Base-by-base conservation (phyloP, 2,329 filamentous ascomycete genomes). In the Epicoccum sorghinum region DNA sequence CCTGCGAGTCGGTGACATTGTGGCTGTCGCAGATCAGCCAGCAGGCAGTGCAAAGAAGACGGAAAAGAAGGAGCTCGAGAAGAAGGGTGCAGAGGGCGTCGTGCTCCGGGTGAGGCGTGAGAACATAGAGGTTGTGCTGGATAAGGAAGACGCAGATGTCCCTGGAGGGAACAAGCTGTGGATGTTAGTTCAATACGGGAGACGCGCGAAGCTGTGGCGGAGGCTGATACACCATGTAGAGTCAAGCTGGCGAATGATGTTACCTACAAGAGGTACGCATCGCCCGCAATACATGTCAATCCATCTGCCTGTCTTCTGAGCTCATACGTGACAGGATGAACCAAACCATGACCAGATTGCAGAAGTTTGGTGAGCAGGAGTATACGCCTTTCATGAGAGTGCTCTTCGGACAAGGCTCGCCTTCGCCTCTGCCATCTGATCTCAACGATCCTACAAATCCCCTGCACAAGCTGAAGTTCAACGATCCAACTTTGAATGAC, bases 1-100 rank as follows among this genome's bases (percentile, higher is more conserved):
- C 24, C 78, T 95, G 46, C 82, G 90, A 2, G 82, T 85, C 0
- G 91, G 91, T 1, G 91, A 95, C 72, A 90, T 95, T 55, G 89
- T 93, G 22, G 80, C 88, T 1, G 82, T 93, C 33, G 83, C 86
- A 40, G 89, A 91, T 74, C 89, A 93, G 79, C 87, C 89, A 0
- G 82, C 86, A 9, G 89, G 89, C 6, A 75, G 77, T 6, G 88
- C 87, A 40, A 89, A 85, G 78, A 91, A 89, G 80, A 82, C 83
- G 52, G 89, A 91, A 77, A 85, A 89, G 50, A 83, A 81, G 61
- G 89, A 90, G 49, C 76, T 90, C 55, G 88, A 89, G 78, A 83
- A 82, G 71, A 85, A 83, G 62, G 89, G 89, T 2, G 82, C 80
- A 1, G 81, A 86, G 44, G 90, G 89, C 3, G 90, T 95, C 2